Conservation (phyloP, 352 stramenopile species). For the Globisporangium canariense region DNA sequence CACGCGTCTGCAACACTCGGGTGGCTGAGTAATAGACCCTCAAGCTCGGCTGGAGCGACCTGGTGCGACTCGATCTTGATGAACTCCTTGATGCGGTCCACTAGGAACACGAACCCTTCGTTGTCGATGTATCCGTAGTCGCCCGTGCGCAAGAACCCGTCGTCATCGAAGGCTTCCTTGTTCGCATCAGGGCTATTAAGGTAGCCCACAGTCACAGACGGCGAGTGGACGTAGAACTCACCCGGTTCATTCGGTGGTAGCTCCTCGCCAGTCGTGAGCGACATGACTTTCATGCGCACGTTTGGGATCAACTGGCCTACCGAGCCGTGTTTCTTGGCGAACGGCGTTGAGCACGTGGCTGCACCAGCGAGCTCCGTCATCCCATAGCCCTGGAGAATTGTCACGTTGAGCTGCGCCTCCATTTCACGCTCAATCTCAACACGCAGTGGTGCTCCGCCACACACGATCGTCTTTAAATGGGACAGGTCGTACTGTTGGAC, state of each 20-base stretch:
- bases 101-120: slow-evolving; percentile 92
- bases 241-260: slow-evolving; percentile 30
- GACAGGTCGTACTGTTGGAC: slow-evolving; percentile 88
- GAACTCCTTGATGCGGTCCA: slow-evolving; percentile 92
- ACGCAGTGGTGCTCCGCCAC: slow-evolving; percentile 80
- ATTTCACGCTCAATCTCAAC: slow-evolving; percentile 56
- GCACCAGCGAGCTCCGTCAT: slow-evolving; percentile 39
- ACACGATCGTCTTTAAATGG: slow-evolving; percentile 60
- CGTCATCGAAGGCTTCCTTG: slow-evolving; percentile 57
- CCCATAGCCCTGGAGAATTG: slow-evolving; percentile 43
- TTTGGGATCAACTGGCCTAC: slow-evolving; percentile 32
- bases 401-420: slow-evolving; percentile 48
- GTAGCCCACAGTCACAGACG: slow-evolving; percentile 54
- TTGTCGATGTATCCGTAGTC: slow-evolving; percentile 91
- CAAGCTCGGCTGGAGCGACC: slow-evolving; percentile 90
- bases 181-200: slow-evolving; percentile 87
- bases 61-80: slow-evolving; percentile 95
- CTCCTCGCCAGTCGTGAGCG: slow-evolving; percentile 29
- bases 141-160: slow-evolving; percentile 87
- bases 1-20: slow-evolving; percentile 38
- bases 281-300: slow-evolving; percentile 37
- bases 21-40: slow-evolving; percentile 88
- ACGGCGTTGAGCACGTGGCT: slow-evolving; percentile 3
- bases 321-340: slow-evolving; percentile 14
- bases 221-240: slow-evolving; percentile 69